phyloP scores from a whole-genome alignment of 768 basidiomycete genomes.

The Trametes maxima region DNA sequence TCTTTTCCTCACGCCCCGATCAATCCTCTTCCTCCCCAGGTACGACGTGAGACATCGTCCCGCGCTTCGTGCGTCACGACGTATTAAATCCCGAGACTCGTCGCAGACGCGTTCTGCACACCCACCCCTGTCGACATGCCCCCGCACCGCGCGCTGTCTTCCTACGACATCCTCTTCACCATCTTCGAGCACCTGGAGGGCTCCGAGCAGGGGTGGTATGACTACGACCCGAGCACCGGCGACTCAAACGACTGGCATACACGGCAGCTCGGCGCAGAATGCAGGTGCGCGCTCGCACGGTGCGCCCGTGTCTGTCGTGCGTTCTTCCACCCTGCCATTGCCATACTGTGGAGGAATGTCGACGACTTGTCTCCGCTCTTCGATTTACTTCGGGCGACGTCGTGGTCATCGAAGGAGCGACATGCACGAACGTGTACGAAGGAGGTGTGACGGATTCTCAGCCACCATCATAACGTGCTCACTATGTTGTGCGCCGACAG shows the following conservation, averaged over 20 bases:
- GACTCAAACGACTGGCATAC: slow-evolving; percentile 6
- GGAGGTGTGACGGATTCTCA: background rate
- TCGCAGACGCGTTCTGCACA: background rate
- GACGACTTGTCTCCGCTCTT: slow-evolving; percentile 5
- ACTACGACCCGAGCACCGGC: slow-evolving; percentile 12
- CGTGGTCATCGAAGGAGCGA: background rate
- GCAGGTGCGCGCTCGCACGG: slow-evolving; percentile 3
- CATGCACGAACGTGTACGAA: background rate
- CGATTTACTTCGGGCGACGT: background rate
- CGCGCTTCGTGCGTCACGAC: no score
- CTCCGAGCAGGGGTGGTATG: slow-evolving; percentile 9
- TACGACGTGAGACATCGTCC: no score
- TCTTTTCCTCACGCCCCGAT: no score
- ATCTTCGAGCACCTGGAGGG: slow-evolving; percentile 13
- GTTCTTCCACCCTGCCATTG: slow-evolving; percentile 14
- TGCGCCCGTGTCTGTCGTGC: slow-evolving; percentile 13
- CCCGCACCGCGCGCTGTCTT: background rate
- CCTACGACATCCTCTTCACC: slow-evolving; percentile 13
- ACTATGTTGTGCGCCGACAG: background rate
- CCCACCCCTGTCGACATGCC: background rate
- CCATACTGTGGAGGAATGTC: slow-evolving; percentile 16
- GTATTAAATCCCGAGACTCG: background rate
- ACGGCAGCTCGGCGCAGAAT: background rate
- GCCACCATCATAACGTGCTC: background rate
- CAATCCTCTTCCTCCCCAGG: no score